phyloP scores from a whole-genome alignment of 116 monocot species.

The Cymodocea nodosa region DNA sequence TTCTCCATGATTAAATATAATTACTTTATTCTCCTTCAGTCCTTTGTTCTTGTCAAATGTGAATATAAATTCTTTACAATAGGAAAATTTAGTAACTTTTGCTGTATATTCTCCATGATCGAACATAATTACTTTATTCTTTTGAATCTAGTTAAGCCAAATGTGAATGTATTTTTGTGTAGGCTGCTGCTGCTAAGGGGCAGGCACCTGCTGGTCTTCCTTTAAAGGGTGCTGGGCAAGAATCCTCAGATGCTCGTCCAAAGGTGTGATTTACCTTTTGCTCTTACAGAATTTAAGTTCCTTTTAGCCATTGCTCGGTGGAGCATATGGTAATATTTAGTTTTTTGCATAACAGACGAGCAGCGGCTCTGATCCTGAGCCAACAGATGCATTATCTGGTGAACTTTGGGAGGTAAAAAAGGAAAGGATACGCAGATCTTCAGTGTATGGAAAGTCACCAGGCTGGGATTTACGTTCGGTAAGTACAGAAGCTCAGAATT shows the following conservation, averaged over 20 bases:
- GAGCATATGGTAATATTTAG: not conserved
- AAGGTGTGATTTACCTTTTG: conserved; percentile 25
- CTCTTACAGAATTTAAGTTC: not conserved
- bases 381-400: conserved; percentile 90
- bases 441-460: conserved; percentile 70
- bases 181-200: conserved; percentile 96
- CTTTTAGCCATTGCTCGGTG: not conserved
- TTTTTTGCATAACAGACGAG: conserved; percentile 22
- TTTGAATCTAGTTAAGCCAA: not conserved
- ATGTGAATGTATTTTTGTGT: conserved; percentile 1
- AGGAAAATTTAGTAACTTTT: not conserved
- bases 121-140: not conserved
- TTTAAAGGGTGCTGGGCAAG: conserved; percentile 78
- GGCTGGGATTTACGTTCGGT: conserved; percentile 98
- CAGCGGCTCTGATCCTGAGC: conserved; percentile 52
- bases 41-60: not conserved
- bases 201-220: conserved; percentile 91
- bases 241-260: conserved; percentile 43
- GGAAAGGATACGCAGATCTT: conserved; percentile 73
- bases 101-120: not conserved
- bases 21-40: too few relatives aligned
- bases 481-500: conserved; percentile 20
- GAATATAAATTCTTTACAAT: not conserved
- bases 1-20: not conserved
- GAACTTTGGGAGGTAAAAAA: conserved; percentile 94